phyloP scores from a whole-genome alignment of 371 early-diverging fungal genomes.

The Mucor racemosus region DNA sequence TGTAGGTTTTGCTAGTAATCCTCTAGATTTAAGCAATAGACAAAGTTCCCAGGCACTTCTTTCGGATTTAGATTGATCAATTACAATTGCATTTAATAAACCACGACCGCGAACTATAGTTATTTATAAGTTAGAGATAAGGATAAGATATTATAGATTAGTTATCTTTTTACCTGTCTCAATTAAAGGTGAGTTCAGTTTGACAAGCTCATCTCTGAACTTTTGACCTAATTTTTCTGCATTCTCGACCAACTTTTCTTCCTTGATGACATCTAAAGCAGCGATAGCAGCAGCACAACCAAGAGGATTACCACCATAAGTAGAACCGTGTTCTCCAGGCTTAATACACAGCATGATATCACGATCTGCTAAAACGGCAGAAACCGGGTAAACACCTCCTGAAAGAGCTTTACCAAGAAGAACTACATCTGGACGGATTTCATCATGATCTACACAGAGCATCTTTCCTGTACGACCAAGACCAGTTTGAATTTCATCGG shows the following conservation, averaged over 20 bases:
- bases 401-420: slow-evolving; percentile 96
- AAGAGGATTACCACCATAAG: slow-evolving; percentile 97
- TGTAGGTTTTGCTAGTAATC: slow-evolving; percentile 97
- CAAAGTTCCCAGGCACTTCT: slow-evolving; percentile 98
- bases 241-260: slow-evolving; percentile 88
- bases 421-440: slow-evolving; percentile 90
- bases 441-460: slow-evolving; percentile 91
- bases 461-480: slow-evolving; percentile 94
- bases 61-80: slow-evolving; percentile 81
- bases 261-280: slow-evolving; percentile 92
- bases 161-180: slow-evolving; percentile 50
- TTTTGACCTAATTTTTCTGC: slow-evolving; percentile 76
- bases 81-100: slow-evolving; percentile 94
- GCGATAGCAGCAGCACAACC: slow-evolving; percentile 95
- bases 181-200: slow-evolving; percentile 79
- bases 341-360: slow-evolving; percentile 93
- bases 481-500: slow-evolving; percentile 99
- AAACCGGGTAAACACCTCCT: slow-evolving; percentile 95
- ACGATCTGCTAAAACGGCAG: slow-evolving; percentile 87
- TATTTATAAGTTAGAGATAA: slow-evolving; percentile 6
- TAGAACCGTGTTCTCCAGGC: slow-evolving; percentile 97
- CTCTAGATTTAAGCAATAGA: slow-evolving; percentile 88
- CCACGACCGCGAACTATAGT: slow-evolving; percentile 89
- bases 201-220: slow-evolving; percentile 78
- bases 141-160: background rate